Evolutionary conservation across 2,329 filamentous ascomycete genomes (phyloP).

Genomic region (Colletotrichum sp.): DNA sequence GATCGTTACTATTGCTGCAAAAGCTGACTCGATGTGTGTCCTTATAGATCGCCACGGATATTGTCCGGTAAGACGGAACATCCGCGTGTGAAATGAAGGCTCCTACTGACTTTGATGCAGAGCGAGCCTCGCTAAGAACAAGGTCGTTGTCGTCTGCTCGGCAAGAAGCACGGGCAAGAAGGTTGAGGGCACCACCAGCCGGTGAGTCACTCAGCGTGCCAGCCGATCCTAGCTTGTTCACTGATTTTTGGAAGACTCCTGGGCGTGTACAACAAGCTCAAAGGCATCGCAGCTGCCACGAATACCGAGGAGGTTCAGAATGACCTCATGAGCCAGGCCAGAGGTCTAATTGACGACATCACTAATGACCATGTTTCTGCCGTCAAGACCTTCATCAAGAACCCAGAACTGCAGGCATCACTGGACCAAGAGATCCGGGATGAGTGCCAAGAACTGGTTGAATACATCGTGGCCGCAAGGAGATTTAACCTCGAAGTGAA

Average conservation of each 20-base stretch:
- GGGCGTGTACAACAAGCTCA: slow-evolving; percentile 64
- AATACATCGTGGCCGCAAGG: slow-evolving; percentile 70
- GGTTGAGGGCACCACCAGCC: slow-evolving; percentile 91
- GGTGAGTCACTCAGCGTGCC: slow-evolving; percentile 62
- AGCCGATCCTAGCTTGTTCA: neutral
- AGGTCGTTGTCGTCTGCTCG: slow-evolving; percentile 93
- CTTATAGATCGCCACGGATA: slow-evolving; percentile 67
- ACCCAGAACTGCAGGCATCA: slow-evolving; percentile 58
- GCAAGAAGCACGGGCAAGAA: slow-evolving; percentile 95
- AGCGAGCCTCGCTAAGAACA: slow-evolving; percentile 68
- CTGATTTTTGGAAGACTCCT: slow-evolving; percentile 49
- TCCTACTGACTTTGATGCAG: slow-evolving; percentile 41
- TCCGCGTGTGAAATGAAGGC: neutral
- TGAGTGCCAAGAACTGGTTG: slow-evolving; percentile 82
- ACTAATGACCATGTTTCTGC: slow-evolving; percentile 81
- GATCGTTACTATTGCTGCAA: slow-evolving; percentile 16
- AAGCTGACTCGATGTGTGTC: slow-evolving; percentile 31
- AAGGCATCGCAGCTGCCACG: slow-evolving; percentile 56
- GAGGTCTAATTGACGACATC: slow-evolving; percentile 79
- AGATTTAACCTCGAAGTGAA: slow-evolving; percentile 78
- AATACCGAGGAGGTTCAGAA: slow-evolving; percentile 58
- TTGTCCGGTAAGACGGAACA: slow-evolving; percentile 59
- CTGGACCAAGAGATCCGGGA: slow-evolving; percentile 72
- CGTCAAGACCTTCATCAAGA: slow-evolving; percentile 66
- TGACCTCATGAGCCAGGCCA: slow-evolving; percentile 67